Evolutionary conservation across 2,329 filamentous ascomycete species (phyloP).

Genomic region (Neonectria hederae): DNA sequence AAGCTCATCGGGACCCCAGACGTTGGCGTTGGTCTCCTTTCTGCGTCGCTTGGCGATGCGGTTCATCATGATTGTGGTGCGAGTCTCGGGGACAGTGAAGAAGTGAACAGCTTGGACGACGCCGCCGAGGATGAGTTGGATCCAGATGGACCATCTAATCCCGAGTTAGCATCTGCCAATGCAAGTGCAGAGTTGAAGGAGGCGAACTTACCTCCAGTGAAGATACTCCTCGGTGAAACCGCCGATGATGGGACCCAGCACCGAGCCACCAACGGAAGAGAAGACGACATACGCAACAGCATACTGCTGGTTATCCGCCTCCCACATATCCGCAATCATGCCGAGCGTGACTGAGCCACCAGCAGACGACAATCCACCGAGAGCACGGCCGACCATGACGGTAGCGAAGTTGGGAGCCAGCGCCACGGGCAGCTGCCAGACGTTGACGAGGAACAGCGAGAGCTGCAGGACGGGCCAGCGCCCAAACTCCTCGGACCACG

Average conservation of each 20-base stretch:
- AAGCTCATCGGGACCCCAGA: slow-evolving; percentile 80
- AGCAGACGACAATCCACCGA: slow-evolving; percentile 76
- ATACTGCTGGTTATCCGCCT: slow-evolving; percentile 76
- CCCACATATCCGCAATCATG: slow-evolving; percentile 80
- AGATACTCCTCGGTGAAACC: slow-evolving; percentile 76
- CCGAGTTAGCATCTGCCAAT: slow-evolving; percentile 17
- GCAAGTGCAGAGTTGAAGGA: too few relatives aligned
- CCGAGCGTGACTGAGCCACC: slow-evolving; percentile 78
- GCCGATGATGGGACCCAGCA: slow-evolving; percentile 81
- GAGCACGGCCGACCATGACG: slow-evolving; percentile 74
- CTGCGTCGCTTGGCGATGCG: slow-evolving; percentile 79
- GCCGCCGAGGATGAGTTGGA: slow-evolving; percentile 81
- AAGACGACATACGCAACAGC: slow-evolving; percentile 81
- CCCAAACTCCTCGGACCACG: slow-evolving; percentile 86
- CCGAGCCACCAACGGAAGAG: slow-evolving; percentile 80
- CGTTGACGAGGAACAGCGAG: slow-evolving; percentile 78
- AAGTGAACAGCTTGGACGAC: slow-evolving; percentile 74
- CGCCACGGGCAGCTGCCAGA: slow-evolving; percentile 78
- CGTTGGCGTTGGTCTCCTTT: slow-evolving; percentile 64
- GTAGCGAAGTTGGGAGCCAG: slow-evolving; percentile 77
- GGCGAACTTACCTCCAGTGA: slow-evolving; percentile 66
- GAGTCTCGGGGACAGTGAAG: slow-evolving; percentile 79
- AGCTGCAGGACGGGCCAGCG: slow-evolving; percentile 79
- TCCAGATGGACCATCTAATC: slow-evolving; percentile 76
- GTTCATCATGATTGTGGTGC: slow-evolving; percentile 81